phyloP scores from a whole-genome alignment of 768 basidiomycete genomes.

The Leccinum sublutescens region DNA sequence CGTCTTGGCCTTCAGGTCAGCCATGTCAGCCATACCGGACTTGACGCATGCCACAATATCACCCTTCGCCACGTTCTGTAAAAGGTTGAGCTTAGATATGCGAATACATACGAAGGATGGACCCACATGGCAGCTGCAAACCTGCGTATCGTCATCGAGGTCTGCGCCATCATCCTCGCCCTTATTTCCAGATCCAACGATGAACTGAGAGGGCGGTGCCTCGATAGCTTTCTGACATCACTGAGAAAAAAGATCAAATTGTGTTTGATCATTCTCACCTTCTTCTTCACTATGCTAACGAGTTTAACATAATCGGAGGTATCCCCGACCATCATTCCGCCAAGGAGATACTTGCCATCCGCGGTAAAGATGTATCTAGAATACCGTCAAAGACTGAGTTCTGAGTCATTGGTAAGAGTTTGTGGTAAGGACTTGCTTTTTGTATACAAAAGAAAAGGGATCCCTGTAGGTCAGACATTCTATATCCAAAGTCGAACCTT shows the following conservation, averaged over 20 bases:
- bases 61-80: slow-evolving; percentile 62
- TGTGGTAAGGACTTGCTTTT: slow-evolving; percentile 42
- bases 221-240: slow-evolving; percentile 57
- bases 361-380: slow-evolving; percentile 61
- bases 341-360: slow-evolving; percentile 69
- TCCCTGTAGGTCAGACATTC: slow-evolving; percentile 68
- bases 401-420: neutral
- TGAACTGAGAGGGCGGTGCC: slow-evolving; percentile 62
- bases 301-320: slow-evolving; percentile 66
- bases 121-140: slow-evolving; percentile 66
- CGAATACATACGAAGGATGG: neutral
- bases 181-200: slow-evolving; percentile 51
- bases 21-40: slow-evolving; percentile 48
- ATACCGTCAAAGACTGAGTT: neutral
- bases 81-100: neutral
- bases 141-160: slow-evolving; percentile 67
- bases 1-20: slow-evolving; percentile 59
- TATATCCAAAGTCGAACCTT: slow-evolving; percentile 26
- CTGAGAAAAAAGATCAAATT: neutral
- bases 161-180: slow-evolving; percentile 61
- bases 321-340: slow-evolving; percentile 82
- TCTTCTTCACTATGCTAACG: slow-evolving; percentile 68
- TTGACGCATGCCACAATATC: slow-evolving; percentile 50
- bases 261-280: slow-evolving; percentile 34
- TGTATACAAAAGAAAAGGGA: slow-evolving; percentile 69